Evolutionary conservation across 139 green algal genomes (phyloP).

Genomic region (Tetraselmis chui): DNA sequence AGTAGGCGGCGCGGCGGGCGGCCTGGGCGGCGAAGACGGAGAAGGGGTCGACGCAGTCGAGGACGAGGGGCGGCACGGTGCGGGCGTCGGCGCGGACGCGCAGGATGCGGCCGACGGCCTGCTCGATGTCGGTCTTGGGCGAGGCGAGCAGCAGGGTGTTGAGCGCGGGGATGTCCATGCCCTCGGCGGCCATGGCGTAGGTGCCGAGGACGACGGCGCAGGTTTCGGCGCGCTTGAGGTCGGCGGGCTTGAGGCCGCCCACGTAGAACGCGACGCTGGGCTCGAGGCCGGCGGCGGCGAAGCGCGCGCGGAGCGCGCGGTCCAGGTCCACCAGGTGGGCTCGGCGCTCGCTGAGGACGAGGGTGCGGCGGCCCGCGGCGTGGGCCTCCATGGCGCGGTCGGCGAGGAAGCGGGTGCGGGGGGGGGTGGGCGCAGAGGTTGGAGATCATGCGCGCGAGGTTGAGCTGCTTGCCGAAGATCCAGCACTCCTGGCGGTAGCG

Average conservation of each 20-base stretch:
- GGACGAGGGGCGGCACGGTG: not conserved
- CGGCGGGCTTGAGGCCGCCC: conserved; percentile 12
- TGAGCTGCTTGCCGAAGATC: not conserved
- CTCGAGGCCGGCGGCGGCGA: not conserved
- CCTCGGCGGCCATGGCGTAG: conserved; percentile 16
- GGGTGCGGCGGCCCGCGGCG: not conserved
- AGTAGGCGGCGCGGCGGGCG: conserved; percentile 5
- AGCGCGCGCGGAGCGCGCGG: not conserved
- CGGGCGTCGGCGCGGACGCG: not conserved
- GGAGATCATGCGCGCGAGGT: conserved; percentile 24
- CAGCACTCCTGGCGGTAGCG: conserved; percentile 7
- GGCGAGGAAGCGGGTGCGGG: conserved; percentile 1
- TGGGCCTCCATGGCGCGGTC: not conserved
- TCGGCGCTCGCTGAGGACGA: conserved; percentile 20
- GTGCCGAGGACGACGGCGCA: conserved; percentile 10
- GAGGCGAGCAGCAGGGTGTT: conserved; percentile 21
- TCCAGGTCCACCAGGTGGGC: not conserved
- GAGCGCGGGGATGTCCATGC: conserved; percentile 17
- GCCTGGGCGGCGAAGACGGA: conserved; percentile 13
- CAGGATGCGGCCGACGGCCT: conserved; percentile 20
- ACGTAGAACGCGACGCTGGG: conserved; percentile 13
- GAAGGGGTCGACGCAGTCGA: conserved; percentile 18
- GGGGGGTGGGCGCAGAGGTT: conserved; percentile 10
- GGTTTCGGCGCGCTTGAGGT: conserved; percentile 1
- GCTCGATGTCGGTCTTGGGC: conserved; percentile 24